Base-by-base conservation (phyloP, 306 rosid species). In the Amphicarpaea edgeworthii region DNA sequence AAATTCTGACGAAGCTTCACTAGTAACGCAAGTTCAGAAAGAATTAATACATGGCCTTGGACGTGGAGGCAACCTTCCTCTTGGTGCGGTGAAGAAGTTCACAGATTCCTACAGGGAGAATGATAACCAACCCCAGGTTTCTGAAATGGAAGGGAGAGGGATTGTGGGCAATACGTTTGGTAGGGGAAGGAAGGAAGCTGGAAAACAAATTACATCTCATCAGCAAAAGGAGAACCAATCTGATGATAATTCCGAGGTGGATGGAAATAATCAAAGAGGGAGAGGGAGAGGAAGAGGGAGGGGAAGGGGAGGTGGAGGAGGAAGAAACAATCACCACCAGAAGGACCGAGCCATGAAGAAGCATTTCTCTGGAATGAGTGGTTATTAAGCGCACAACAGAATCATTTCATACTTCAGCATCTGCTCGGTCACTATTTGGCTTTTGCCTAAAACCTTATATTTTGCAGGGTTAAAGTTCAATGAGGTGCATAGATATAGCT, bases 61-160 rank as follows among this genome's bases (percentile, higher is more conserved):
- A 66, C 97, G 94, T 3, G 99, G 99, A 1, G 99, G 99, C 43
- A 96, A 96, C 89, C 68, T 86, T 55, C 99, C 98, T 37, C 89
- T 89, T 50, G 98, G 97, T 10, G 99, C 99, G 0, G 88, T 90
- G 14, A 88, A 82, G 87, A 89, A 88, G 86, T 84, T 93, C 83
- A 75, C 82, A 0, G 96, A 89, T 71, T 72, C 82, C 30, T 66
- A 82, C 55, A 79, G 78, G 51, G 88, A 81, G 72, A 86, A 77
- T 73, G 89, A 79, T 32, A 74, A 79, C 62, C 90, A 76, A 26
- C 60, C 34, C 20, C 82, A 70, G 43, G 79, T 41, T 74, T 70
- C 91, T 72, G 90, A 73, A 80, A 70, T 69, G 4, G 88, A 83
- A 69, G 89, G 86, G 47, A 86, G 84, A 76, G 86, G 84, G 8